Conservation (phyloP, 345 rosid species). For the Salix exigua region DNA sequence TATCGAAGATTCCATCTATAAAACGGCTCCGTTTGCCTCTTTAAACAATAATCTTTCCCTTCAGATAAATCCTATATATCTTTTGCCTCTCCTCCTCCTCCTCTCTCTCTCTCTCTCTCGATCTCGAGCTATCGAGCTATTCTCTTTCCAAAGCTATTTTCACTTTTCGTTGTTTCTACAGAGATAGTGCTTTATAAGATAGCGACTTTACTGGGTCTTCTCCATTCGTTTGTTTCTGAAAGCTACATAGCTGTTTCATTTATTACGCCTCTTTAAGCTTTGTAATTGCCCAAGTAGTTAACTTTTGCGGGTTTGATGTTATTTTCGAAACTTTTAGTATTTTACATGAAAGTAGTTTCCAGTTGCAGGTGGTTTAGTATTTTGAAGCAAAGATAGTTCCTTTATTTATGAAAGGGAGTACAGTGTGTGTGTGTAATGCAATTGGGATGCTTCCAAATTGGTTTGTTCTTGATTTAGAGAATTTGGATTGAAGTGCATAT, state of each 20-base stretch:
- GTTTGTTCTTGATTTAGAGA: neutral
- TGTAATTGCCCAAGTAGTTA: neutral
- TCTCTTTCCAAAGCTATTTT: neutral
- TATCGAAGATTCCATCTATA: too few species aligned
- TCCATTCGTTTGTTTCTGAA: neutral
- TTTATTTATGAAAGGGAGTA: too few species aligned
- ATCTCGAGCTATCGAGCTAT: neutral
- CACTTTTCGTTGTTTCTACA: neutral
- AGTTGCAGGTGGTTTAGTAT: too few species aligned
- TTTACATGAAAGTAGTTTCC: too few species aligned
- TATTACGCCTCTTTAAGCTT: neutral
- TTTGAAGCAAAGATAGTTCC: too few species aligned
- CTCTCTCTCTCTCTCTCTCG: neutral
- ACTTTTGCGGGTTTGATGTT: neutral
- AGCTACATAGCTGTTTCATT: neutral
- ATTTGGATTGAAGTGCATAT: neutral
- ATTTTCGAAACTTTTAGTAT: too few species aligned
- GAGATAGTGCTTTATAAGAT: neutral
- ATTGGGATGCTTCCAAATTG: neutral
- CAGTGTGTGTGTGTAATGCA: too few species aligned
- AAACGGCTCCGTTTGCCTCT: too few species aligned
- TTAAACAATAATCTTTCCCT: too few species aligned
- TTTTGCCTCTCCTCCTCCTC: neutral
- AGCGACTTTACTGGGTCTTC: neutral
- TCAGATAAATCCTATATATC: too few species aligned